Evolutionary conservation across 106 monocot genomes (phyloP).

Genomic region (Narthecium ossifragum): DNA sequence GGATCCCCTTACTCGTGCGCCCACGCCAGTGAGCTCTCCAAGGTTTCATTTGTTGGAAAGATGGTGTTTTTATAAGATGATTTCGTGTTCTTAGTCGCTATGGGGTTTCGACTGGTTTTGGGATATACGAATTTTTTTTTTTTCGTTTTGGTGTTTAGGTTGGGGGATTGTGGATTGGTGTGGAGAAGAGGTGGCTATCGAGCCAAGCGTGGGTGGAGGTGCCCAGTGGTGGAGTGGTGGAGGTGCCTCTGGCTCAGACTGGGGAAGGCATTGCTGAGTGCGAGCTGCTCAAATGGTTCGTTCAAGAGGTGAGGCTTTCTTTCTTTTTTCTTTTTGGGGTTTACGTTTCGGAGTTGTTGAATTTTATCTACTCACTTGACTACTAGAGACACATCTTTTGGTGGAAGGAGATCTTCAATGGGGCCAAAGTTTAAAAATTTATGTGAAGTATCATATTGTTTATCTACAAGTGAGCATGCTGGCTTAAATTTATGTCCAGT

Average conservation of each 20-base stretch:
- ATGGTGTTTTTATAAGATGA: too few species aligned
- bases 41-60: too few species aligned
- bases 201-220: conserved; percentile 44
- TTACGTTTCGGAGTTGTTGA: background rate
- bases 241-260: conserved; percentile 92
- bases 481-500: too few species aligned
- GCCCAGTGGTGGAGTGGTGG: conserved; percentile 44
- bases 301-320: conserved; percentile 58
- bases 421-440: too few species aligned
- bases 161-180: too few species aligned
- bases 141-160: background rate
- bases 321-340: background rate
- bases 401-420: too few species aligned
- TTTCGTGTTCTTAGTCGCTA: background rate
- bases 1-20: too few species aligned
- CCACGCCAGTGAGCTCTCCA: too few species aligned
- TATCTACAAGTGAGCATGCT: too few species aligned
- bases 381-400: too few species aligned
- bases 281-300: conserved; percentile 93
- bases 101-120: background rate
- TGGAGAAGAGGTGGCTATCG: conserved; percentile 34
- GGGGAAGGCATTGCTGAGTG: conserved; percentile 98
- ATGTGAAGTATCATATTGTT: too few species aligned
- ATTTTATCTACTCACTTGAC: background rate
- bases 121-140: background rate